Conservation (phyloP, 805 yeast species). For the Lipomyces anomalus region DNA sequence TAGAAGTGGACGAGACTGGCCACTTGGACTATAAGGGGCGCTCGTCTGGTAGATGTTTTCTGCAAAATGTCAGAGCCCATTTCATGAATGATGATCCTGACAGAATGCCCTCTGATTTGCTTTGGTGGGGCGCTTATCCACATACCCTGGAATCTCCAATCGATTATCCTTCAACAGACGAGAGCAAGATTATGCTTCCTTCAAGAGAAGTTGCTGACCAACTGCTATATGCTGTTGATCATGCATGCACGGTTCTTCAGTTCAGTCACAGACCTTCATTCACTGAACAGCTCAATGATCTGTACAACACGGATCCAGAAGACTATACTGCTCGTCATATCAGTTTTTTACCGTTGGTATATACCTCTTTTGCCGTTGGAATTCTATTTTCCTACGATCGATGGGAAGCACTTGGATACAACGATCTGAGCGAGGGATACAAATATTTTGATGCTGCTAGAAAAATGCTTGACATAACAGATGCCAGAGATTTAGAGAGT, state of each 20-base stretch:
- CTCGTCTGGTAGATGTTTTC: conserved; percentile 25
- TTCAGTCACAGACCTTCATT: conserved; percentile 83
- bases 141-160: conserved; percentile 12
- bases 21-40: conserved; percentile 26
- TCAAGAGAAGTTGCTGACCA: conserved; percentile 66
- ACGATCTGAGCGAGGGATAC: conserved; percentile 55
- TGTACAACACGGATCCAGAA: conserved; percentile 70
- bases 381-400: conserved; percentile 50
- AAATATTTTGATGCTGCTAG: conserved; percentile 76
- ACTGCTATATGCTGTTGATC: conserved; percentile 63
- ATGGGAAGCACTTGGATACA: conserved; percentile 27
- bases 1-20: conserved; percentile 27
- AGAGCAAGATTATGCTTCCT: conserved; percentile 65
- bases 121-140: conserved; percentile 1
- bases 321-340: conserved; percentile 68
- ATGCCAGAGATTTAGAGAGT: conserved; percentile 73
- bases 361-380: conserved; percentile 86
- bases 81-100: conserved; percentile 23
- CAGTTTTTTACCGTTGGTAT: conserved; percentile 70
- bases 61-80: conserved; percentile 25
- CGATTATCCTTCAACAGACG: conserved; percentile 30
- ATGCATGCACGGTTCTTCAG: conserved; percentile 78
- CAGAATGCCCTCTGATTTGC: conserved; percentile 17
- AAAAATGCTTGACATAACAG: conserved; percentile 71
- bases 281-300: conserved; percentile 62